Percentiles rank a stretch among this genome's conserved stretches.
phyloP scores from a whole-genome alignment of 1,284 basidiomycete genomes.

The Leccinum colubrinum region DNA sequence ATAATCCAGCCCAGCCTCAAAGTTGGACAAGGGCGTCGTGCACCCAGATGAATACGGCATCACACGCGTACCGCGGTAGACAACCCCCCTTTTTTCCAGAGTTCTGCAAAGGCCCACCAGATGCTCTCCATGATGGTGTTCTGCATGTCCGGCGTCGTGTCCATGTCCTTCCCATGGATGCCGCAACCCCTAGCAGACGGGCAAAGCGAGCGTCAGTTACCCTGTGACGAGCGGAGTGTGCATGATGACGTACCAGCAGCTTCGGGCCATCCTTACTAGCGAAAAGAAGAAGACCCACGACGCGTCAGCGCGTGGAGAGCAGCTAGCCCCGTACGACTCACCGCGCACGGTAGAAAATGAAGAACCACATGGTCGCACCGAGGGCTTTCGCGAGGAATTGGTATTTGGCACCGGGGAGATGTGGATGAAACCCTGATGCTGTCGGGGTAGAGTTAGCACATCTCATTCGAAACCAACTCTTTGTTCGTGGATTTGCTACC shows the following conservation, averaged over 20 bases:
- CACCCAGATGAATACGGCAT: too few relatives aligned
- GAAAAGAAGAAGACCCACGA: conserved; percentile 1
- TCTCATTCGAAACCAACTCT: conserved; percentile 46
- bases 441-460: not conserved
- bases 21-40: too few relatives aligned
- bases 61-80: too few relatives aligned
- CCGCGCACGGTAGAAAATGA: conserved; percentile 93
- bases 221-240: not conserved
- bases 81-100: too few relatives aligned
- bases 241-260: conserved; percentile 49
- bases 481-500: conserved; percentile 64
- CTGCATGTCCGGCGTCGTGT: too few relatives aligned
- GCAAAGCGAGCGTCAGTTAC: not conserved
- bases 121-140: too few relatives aligned
- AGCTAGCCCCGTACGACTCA: conserved; percentile 41
- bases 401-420: conserved; percentile 76
- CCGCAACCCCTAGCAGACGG: too few relatives aligned
- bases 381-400: conserved; percentile 80
- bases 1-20: too few relatives aligned
- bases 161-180: too few relatives aligned
- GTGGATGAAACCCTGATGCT: conserved; percentile 81
- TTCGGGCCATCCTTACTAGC: conserved; percentile 73
- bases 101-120: too few relatives aligned
- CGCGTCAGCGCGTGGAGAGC: conserved; percentile 3
- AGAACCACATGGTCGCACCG: conserved; percentile 96